A percentile compares a stretch with the other conserved stretches of the same genome.
Evolutionary conservation across 768 basidiomycete genomes (phyloP).

Genomic region (Suillus decipiens): DNA sequence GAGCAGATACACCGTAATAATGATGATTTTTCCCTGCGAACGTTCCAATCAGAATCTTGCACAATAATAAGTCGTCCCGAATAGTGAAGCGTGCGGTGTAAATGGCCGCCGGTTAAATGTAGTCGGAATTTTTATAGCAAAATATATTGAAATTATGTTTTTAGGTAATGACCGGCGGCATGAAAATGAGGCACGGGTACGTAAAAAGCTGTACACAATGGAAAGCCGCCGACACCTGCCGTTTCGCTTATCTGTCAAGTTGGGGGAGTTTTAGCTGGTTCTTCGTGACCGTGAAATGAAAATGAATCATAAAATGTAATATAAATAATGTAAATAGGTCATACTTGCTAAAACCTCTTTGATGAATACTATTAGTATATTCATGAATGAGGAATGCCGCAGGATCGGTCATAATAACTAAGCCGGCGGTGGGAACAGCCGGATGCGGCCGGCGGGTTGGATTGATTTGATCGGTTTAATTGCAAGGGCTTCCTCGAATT

Average conservation of each 20-base stretch:
- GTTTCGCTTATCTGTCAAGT: neutral
- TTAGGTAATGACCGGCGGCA: conserved; percentile 22
- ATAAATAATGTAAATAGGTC: neutral
- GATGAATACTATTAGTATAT: neutral
- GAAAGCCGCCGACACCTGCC: conserved; percentile 8
- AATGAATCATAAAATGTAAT: neutral
- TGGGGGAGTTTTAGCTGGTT: neutral
- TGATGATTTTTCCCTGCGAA: conserved; percentile 8
- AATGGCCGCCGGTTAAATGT: conserved; percentile 11
- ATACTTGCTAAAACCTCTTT: neutral
- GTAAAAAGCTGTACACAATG: conserved; percentile 10
- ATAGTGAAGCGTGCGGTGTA: neutral
- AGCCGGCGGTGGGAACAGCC: conserved; percentile 36
- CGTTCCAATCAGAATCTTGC: conserved; percentile 14
- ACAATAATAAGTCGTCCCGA: neutral
- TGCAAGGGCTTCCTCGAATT: conserved; percentile 7
- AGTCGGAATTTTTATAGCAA: conserved; percentile 3
- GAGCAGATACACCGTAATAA: conserved; percentile 11
- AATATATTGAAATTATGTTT: neutral
- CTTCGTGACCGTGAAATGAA: neutral
- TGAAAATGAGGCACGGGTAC: conserved; percentile 12
- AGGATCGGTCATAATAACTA: conserved; percentile 27
- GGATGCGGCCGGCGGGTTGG: conserved; percentile 27
- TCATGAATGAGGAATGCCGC: conserved; percentile 5
- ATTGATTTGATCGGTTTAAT: conserved; percentile 22